Percentiles rank a stretch among this genome's conserved stretches.
Evolutionary conservation across 805 yeast species (phyloP).

Genomic region (Saccharomyces eubayanus): DNA sequence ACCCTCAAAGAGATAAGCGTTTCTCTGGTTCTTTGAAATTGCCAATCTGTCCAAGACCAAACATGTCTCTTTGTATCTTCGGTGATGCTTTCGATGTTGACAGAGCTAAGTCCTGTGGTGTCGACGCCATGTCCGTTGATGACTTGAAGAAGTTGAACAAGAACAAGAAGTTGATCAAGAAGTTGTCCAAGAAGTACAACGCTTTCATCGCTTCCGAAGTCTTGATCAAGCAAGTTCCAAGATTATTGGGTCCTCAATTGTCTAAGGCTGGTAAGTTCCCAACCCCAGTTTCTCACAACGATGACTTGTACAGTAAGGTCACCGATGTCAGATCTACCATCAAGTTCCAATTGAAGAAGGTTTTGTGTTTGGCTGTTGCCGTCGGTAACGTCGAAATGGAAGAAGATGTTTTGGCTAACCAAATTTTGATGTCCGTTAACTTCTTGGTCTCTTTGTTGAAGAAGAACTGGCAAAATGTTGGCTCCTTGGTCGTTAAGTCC

Average conservation of each 20-base stretch:
- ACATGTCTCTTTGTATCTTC: constrained; percentile 99
- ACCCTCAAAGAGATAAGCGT: constrained; percentile 99
- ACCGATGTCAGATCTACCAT: constrained; percentile 97
- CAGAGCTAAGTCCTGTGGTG: constrained; percentile 99
- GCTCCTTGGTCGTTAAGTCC: constrained; percentile 96
- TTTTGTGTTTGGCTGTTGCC: constrained; percentile 98
- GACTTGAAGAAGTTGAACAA: constrained; percentile 99
- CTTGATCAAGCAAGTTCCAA: constrained; percentile 99
- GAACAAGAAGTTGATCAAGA: constrained; percentile 99
- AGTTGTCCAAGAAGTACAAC: constrained; percentile 99
- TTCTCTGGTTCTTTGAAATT: constrained; percentile 99
- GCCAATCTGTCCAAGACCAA: constrained; percentile 99
- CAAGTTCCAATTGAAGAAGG: constrained; percentile 99
- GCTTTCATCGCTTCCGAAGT: constrained; percentile 99
- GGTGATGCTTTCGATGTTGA: constrained; percentile 99
- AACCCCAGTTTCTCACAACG: constrained; percentile 99
- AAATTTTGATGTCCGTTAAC: constrained; percentile 97
- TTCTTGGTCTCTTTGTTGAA: constrained; percentile 97
- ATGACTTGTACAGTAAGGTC: constrained; percentile 92
- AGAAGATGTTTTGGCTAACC: constrained; percentile 91
- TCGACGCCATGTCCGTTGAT: constrained; percentile 99
- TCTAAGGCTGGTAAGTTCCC: constrained; percentile 99
- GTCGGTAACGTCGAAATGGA: constrained; percentile 99
- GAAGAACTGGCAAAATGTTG: constrained; percentile 99
- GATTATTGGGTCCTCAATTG: constrained; percentile 99